Evolutionary conservation across 768 basidiomycete genomes (phyloP).

Genomic region (Macrolepiota dolichaula): DNA sequence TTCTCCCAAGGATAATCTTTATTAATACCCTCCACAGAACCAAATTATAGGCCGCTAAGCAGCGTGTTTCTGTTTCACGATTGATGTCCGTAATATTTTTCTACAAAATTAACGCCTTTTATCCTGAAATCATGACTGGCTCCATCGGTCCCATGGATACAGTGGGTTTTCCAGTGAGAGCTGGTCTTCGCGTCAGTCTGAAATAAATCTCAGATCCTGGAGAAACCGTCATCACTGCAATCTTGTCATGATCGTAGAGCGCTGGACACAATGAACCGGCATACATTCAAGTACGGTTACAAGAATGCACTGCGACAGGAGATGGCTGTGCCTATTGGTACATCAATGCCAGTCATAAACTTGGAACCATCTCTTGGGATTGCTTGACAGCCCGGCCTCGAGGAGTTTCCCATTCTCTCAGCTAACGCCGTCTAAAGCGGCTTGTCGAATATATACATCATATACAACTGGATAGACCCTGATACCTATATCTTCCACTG

Average conservation of each 20-base stretch:
- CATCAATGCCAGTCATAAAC: conserved; percentile 13
- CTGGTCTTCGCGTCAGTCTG: background rate
- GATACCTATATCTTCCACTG: conserved; percentile 11
- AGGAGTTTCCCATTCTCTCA: conserved; percentile 3
- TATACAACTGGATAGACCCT: conserved; percentile 10
- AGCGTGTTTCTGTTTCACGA: conserved; percentile 2
- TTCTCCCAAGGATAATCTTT: background rate
- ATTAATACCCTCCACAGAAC: background rate
- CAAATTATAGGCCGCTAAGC: background rate
- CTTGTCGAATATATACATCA: conserved; percentile 17
- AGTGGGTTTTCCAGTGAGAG: conserved; percentile 10
- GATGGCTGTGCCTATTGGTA: conserved; percentile 10
- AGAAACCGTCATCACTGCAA: background rate
- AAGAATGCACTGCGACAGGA: background rate
- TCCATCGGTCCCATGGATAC: conserved; percentile 10
- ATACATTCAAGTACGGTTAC: conserved; percentile 7
- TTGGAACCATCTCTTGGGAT: conserved; percentile 13
- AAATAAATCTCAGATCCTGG: conserved; percentile 11
- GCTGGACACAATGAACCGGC: conserved; percentile 1
- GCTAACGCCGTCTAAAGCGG: conserved; percentile 7
- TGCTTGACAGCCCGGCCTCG: conserved; percentile 13
- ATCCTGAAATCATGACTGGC: conserved; percentile 4
- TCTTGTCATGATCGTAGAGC: conserved; percentile 5
- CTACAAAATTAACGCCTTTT: background rate
- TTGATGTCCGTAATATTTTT: conserved; percentile 6